Evolutionary conservation across 192 early-diverging fungal genomes (phyloP), one percentile per base, ranked within the genome.

Genomic region (Pilobolus umbonatus): DNA sequence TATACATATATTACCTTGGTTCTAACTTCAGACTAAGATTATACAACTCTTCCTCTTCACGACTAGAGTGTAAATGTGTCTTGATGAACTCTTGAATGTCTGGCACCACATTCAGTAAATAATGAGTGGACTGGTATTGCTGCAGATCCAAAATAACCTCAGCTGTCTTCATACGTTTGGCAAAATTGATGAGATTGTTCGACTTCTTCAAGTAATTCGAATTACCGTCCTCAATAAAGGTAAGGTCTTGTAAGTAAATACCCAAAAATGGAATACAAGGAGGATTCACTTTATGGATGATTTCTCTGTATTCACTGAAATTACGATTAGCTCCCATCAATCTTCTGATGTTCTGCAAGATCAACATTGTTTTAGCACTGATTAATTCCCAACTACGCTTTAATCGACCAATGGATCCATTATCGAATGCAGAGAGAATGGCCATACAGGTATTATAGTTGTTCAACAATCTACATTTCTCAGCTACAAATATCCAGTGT

Each of bases 391-490:
- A 96, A 5, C 94, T 96, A 50, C 89, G 85, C 29, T 87, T 89
- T 42, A 97, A 76, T n/a, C 95, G 85, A 67, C 88, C 85, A 52
- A 98, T 80, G 3, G 92, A 85, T 4, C 88, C 87, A 12, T 88
- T 88, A 24, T 90, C 85, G 54, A 96, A 82, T 11, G 89, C 90
- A 2, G 88, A 88, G 24, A 94, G 74, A 30, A 96, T 88, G 12
- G 91, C 83, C 77, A 88, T 91, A 28, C 94, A 77, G 3, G 91
- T 89, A 73, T 92, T 94, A 68, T 87, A 98, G 78, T 98, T 96
- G 78, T 97, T 91, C 29, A 97, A 71, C 12, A 66, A 53, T 24
- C 85, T 80, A 74, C 90, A 90, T 65, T 81, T 69, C 61, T 89
- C 85, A 42, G 85, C 87, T 64, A 95, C 80, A 34, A 79, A 69